A percentile compares a stretch with the other conserved stretches of the same genome.
Evolutionary conservation across 2,329 filamentous ascomycete species (phyloP).

Genomic region (Orbilia brochopaga): DNA sequence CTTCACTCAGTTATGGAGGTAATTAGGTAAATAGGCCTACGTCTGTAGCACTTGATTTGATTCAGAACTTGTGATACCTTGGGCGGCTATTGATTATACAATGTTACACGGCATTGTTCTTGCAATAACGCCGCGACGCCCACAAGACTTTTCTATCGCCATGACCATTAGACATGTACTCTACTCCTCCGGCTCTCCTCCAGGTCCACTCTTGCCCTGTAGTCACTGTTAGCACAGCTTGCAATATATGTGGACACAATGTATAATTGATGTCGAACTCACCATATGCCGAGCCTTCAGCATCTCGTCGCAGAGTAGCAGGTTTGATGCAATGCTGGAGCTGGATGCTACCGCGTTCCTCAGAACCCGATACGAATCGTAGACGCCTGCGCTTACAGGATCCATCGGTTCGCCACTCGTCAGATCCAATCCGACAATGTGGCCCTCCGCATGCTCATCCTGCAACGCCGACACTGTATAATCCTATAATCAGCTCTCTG

Average conservation of each 20-base stretch:
- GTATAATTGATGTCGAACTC: slow-evolving; percentile 11
- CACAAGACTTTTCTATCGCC: too few relatives aligned
- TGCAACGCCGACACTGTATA: slow-evolving; percentile 77
- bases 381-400: slow-evolving; percentile 87
- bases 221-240: slow-evolving; percentile 9
- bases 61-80: too few relatives aligned
- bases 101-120: slow-evolving; percentile 6
- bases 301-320: slow-evolving; percentile 94
- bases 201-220: slow-evolving; percentile 53
- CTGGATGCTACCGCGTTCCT: slow-evolving; percentile 93
- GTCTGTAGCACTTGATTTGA: too few relatives aligned
- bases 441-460: slow-evolving; percentile 83
- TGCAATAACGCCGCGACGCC: slow-evolving; percentile 17
- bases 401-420: slow-evolving; percentile 92
- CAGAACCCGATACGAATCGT: slow-evolving; percentile 93
- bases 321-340: slow-evolving; percentile 91
- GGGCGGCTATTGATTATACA: neutral
- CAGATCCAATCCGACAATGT: slow-evolving; percentile 84
- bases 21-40: too few relatives aligned
- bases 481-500: slow-evolving; percentile 33
- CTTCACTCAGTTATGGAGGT: too few relatives aligned
- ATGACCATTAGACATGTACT: slow-evolving; percentile 33
- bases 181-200: slow-evolving; percentile 51
- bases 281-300: slow-evolving; percentile 97
- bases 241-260: neutral